Percentiles rank a stretch among this genome's conserved stretches.
These are phyloP conservation scores for Phialocephala subalpina DNA, from an alignment of 2,329 filamentous ascomycete genomes.

Conservation along the genomic window DNA sequence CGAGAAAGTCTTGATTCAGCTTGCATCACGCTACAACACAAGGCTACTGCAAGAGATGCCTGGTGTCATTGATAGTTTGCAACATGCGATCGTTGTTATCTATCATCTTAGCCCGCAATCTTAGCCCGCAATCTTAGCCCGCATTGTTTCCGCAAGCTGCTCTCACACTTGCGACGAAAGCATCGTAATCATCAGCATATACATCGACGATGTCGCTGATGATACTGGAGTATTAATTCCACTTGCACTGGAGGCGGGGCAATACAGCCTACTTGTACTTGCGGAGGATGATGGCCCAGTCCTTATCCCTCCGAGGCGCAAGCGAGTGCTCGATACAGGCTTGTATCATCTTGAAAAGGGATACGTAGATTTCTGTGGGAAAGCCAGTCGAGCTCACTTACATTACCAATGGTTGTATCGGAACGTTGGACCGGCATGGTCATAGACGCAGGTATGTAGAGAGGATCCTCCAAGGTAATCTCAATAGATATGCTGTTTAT, in stretches of 20 bases:
- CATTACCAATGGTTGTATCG: background rate
- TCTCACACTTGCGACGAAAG: conserved; percentile 16
- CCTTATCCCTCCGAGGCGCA: background rate
- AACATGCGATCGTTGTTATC: no score
- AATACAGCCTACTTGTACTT: conserved; percentile 16
- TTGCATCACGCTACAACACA: no score
- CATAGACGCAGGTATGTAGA: background rate
- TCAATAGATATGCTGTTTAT: no score
- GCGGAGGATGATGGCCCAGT: conserved; percentile 14
- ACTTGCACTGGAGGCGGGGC: conserved; percentile 10
- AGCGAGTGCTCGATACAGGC: conserved; percentile 19
- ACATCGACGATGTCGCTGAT: conserved; percentile 12
- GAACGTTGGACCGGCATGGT: background rate
- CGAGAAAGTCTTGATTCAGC: no score
- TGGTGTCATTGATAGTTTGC: no score
- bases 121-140: no score
- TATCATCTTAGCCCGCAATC: no score
- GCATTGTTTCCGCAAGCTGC: conserved; percentile 5
- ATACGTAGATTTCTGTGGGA: conserved; percentile 17
- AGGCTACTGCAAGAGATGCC: no score
- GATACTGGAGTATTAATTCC: conserved; percentile 14
- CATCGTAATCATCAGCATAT: conserved; percentile 24
- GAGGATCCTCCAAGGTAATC: no score
- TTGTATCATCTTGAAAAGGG: conserved; percentile 23
- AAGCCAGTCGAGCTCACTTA: no score